Conservation (phyloP, 257 asterid species). For the Nicotiana sylvestris region DNA sequence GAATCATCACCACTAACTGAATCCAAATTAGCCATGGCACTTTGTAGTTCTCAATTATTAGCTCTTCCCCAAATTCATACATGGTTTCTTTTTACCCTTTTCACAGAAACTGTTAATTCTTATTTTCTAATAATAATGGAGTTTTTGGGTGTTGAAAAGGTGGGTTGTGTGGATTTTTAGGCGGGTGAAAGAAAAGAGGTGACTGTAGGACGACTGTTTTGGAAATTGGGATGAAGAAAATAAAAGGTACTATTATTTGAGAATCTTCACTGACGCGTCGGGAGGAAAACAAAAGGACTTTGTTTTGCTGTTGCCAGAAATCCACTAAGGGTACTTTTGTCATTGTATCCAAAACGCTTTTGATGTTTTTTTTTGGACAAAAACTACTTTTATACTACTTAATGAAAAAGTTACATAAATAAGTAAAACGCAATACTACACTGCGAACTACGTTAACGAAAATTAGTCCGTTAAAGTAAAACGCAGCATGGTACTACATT, state of each 20-base stretch:
- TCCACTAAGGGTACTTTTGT: background rate
- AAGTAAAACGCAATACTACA: no score
- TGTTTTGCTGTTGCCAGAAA: background rate
- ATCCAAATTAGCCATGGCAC: conserved; percentile 81
- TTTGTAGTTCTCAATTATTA: conserved; percentile 51
- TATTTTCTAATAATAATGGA: background rate
- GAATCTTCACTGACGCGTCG: background rate
- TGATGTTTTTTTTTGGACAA: no score
- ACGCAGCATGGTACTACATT: no score
- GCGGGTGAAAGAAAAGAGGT: background rate
- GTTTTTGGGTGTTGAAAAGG: background rate
- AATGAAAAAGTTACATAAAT: no score
- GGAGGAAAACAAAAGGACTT: background rate
- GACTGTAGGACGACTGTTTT: background rate
- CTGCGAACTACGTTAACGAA: no score
- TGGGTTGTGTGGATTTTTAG: background rate
- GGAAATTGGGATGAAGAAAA: background rate
- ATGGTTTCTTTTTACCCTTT: conserved; percentile 6
- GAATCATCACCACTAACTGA: conserved; percentile 57
- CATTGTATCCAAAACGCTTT: background rate
- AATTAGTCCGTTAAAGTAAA: no score
- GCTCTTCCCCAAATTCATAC: conserved; percentile 66
- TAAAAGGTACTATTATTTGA: background rate
- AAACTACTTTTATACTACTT: no score
- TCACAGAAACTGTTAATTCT: background rate